These are phyloP conservation scores for Oenanthe javanica DNA, from an alignment of 140 eudicot genomes.

Conservation along the genomic window DNA sequence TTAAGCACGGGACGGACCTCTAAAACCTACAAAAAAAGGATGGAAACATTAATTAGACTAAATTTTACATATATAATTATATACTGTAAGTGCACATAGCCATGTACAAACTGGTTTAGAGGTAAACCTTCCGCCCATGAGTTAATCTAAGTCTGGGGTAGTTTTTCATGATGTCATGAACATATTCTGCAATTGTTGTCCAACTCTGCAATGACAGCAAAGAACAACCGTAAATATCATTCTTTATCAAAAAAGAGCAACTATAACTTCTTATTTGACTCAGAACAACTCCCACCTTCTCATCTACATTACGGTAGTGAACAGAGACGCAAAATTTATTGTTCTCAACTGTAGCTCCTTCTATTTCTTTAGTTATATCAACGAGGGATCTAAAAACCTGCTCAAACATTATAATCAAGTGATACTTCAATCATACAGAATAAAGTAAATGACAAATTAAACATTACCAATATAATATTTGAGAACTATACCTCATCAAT, in stretches of 20 bases:
- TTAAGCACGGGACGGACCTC: constrained; percentile 85
- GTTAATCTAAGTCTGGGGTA: constrained; percentile 66
- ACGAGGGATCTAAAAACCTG: constrained; percentile 62
- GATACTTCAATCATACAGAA: neutral
- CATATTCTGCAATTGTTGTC: constrained; percentile 50
- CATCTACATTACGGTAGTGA: constrained; percentile 61
- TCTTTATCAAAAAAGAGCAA: neutral
- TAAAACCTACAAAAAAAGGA: constrained; percentile 50
- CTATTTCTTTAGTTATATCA: constrained; percentile 46
- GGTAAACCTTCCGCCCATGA: constrained; percentile 71
- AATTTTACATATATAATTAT: neutral
- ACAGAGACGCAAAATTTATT: constrained; percentile 46
- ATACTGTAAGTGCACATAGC: neutral
- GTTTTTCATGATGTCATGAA: constrained; percentile 42
- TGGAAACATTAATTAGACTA: neutral
- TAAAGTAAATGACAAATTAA: neutral
- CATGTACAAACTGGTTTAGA: neutral
- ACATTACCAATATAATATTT: neutral
- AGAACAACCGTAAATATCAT: neutral
- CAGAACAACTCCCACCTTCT: constrained; percentile 42
- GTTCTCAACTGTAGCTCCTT: constrained; percentile 50
- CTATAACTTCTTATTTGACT: neutral
- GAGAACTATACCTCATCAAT: constrained; percentile 59
- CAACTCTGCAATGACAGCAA: constrained; percentile 41
- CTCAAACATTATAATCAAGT: constrained; percentile 1